phyloP scores from a whole-genome alignment of 2,329 filamentous ascomycete genomes.

The Aspergillus persii region DNA sequence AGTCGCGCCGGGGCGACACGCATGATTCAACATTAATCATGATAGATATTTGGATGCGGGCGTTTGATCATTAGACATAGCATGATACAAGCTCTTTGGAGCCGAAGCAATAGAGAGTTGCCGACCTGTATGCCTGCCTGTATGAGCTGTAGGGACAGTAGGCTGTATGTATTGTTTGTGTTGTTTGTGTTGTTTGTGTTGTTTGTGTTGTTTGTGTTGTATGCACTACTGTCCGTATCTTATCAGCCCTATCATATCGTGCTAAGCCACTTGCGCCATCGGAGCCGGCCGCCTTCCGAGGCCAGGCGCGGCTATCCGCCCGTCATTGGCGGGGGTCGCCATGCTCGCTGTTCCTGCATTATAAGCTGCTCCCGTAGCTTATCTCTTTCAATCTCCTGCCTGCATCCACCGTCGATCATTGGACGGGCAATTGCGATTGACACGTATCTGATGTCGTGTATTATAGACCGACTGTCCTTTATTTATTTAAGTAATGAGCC shows the following conservation, averaged over 20 bases:
- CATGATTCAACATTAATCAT: constrained; percentile 33
- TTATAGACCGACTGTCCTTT: too few species aligned
- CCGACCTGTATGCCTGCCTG: too few species aligned
- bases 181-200: not conserved
- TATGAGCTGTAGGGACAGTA: too few species aligned
- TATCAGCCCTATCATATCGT: constrained; percentile 2
- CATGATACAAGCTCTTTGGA: not conserved
- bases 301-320: not conserved
- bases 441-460: not conserved
- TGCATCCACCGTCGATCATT: not conserved
- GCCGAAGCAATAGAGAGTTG: too few species aligned
- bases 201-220: not conserved
- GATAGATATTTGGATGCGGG: constrained; percentile 12
- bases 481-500: too few species aligned
- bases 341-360: not conserved
- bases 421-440: not conserved
- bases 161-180: too few species aligned
- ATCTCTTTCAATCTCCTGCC: not conserved
- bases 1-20: not conserved
- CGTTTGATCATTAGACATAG: constrained; percentile 9
- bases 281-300: constrained; percentile 27
- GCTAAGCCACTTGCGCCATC: constrained; percentile 16
- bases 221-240: not conserved
- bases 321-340: constrained; percentile 6
- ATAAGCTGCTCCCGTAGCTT: not conserved